phyloP scores from a whole-genome alignment of 345 rosid species.

The Syzygium grande region DNA sequence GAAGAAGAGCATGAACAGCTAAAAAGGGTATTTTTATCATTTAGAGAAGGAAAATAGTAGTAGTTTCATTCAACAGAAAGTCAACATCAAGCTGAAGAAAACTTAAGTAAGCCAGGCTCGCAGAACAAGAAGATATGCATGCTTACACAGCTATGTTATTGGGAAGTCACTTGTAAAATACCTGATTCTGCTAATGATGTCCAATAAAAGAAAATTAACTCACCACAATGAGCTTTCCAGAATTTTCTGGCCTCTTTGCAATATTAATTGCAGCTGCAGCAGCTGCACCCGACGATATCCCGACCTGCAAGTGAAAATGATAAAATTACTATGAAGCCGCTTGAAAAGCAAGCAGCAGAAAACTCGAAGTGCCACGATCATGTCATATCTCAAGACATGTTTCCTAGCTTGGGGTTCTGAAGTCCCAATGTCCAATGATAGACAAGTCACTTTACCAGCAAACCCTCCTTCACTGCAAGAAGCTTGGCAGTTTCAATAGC shows the following conservation, averaged over 20 bases:
- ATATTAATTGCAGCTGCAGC: conserved; percentile 68
- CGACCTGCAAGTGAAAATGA: conserved; percentile 36
- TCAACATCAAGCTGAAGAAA: background rate
- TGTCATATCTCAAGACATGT: background rate
- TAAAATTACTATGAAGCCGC: background rate
- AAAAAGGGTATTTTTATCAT: background rate
- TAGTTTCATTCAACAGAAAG: background rate
- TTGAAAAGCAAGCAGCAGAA: too few species aligned
- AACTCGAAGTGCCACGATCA: background rate
- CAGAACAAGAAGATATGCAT: background rate
- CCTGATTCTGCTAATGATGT: background rate
- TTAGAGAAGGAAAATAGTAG: background rate
- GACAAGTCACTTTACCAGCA: conserved; percentile 36
- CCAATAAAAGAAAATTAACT: conserved; percentile 7
- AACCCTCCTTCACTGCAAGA: conserved; percentile 75
- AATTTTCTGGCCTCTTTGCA: conserved; percentile 77
- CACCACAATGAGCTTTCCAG: conserved; percentile 81
- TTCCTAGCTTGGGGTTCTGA: background rate
- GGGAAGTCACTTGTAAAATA: background rate
- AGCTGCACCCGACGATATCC: conserved; percentile 90
- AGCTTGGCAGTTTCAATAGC: conserved; percentile 73
- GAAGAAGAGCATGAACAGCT: background rate
- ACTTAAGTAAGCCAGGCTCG: background rate
- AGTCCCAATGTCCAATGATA: background rate
- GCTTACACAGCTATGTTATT: background rate